phyloP scores from a whole-genome alignment of 2,329 filamentous ascomycete genomes.

The Neonectria punicea region DNA sequence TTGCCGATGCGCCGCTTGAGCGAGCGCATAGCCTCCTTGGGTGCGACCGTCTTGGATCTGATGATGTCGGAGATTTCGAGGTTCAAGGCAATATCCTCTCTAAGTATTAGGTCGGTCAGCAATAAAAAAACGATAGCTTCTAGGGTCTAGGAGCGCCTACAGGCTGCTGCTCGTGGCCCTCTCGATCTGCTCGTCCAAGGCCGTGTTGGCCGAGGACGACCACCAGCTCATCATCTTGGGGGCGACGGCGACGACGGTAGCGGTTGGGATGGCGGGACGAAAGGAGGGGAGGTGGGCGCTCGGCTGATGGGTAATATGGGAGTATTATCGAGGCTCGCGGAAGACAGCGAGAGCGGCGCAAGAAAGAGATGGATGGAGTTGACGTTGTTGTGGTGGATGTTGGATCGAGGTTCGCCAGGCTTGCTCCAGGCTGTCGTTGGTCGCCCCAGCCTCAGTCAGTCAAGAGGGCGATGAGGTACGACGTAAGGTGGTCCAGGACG shows the following conservation, averaged over 20 bases:
- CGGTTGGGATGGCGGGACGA: constrained; percentile 14
- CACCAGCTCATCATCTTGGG: constrained; percentile 86
- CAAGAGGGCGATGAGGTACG: constrained; percentile 34
- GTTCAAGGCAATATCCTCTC: constrained; percentile 96
- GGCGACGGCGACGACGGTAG: constrained; percentile 16
- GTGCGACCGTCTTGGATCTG: constrained; percentile 95
- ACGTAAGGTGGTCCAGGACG: constrained; percentile 34
- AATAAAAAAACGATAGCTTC: background rate
- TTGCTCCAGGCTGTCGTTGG: constrained; percentile 36
- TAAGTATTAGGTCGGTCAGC: constrained; percentile 49
- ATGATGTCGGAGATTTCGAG: constrained; percentile 98
- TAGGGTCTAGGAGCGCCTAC: constrained; percentile 59
- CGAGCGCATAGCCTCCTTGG: constrained; percentile 97
- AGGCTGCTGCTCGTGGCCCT: constrained; percentile 94
- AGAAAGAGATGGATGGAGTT: constrained; percentile 22
- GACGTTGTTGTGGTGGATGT: constrained; percentile 31
- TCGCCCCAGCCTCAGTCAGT: constrained; percentile 39
- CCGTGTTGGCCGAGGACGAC: constrained; percentile 90
- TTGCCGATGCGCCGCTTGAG: constrained; percentile 94
- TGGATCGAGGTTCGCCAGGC: constrained; percentile 33
- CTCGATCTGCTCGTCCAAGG: constrained; percentile 97
- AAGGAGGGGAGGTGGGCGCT: constrained; percentile 3
- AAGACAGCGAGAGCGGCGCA: constrained; percentile 8
- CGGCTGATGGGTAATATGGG: constrained; percentile 15
- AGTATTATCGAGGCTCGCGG: constrained; percentile 6